Evolutionary conservation across 2,329 filamentous ascomycete genomes (phyloP).

Genomic region (Nothophoma quercina): DNA sequence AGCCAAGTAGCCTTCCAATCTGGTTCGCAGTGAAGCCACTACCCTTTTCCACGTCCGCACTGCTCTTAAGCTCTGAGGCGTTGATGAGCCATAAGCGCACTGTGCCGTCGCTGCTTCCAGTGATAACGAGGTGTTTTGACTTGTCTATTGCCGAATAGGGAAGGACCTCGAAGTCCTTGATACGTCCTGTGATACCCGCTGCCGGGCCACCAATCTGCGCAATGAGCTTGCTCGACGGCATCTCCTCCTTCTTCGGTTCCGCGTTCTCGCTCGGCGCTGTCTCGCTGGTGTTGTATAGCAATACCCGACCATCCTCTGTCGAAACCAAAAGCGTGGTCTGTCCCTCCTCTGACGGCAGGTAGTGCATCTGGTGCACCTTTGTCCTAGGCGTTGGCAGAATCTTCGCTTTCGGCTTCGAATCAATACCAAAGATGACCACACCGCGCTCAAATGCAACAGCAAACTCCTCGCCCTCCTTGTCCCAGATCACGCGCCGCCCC

Average conservation of each 20-base stretch:
- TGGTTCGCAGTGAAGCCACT: slow-evolving; percentile 49
- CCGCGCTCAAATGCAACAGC: slow-evolving; percentile 89
- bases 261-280: slow-evolving; percentile 49
- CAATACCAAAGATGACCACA: slow-evolving; percentile 83
- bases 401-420: slow-evolving; percentile 80
- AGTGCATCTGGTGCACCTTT: slow-evolving; percentile 84
- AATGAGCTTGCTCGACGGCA: slow-evolving; percentile 67
- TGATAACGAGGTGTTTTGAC: slow-evolving; percentile 64
- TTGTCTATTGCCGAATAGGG: slow-evolving; percentile 50
- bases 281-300: slow-evolving; percentile 78
- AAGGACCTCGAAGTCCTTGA: slow-evolving; percentile 87
- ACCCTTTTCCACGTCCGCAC: slow-evolving; percentile 19
- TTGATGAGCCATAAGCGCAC: slow-evolving; percentile 78
- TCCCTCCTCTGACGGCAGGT: slow-evolving; percentile 64
- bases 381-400: slow-evolving; percentile 72
- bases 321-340: slow-evolving; percentile 74
- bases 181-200: slow-evolving; percentile 71
- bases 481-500: slow-evolving; percentile 83
- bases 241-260: slow-evolving; percentile 53
- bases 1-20: slow-evolving; percentile 73
- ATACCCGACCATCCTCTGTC: slow-evolving; percentile 86
- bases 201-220: slow-evolving; percentile 81
- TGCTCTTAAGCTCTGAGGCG: slow-evolving; percentile 31
- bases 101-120: slow-evolving; percentile 84
- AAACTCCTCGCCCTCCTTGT: slow-evolving; percentile 78